Conservation (phyloP, 306 rosid species). For the Senna siamea region DNA sequence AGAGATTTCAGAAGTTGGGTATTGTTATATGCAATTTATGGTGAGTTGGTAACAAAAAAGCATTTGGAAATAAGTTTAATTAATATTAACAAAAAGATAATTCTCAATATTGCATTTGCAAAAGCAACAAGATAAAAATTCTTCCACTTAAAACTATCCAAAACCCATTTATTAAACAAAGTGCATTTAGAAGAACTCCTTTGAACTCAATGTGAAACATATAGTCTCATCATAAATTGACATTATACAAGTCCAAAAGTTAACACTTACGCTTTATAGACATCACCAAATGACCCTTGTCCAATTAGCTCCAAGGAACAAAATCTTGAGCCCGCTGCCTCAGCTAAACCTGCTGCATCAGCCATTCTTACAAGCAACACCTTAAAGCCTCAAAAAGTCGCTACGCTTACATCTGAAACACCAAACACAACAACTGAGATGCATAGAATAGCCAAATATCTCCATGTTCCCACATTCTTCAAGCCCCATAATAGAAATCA, state of each 20-base stretch:
- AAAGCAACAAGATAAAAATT: slow-evolving; percentile 21
- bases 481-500: slow-evolving; percentile 37
- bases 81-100: background rate
- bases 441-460: slow-evolving; percentile 37
- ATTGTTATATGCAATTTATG: background rate
- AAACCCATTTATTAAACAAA: slow-evolving; percentile 29
- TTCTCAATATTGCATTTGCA: slow-evolving; percentile 23
- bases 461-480: slow-evolving; percentile 42
- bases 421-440: slow-evolving; percentile 37
- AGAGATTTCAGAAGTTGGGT: slow-evolving; percentile 11
- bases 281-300: slow-evolving; percentile 95
- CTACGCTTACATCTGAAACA: slow-evolving; percentile 40
- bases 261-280: slow-evolving; percentile 83
- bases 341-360: slow-evolving; percentile 72
- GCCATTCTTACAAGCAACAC: slow-evolving; percentile 60
- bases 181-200: slow-evolving; percentile 23
- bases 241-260: slow-evolving; percentile 28
- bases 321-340: slow-evolving; percentile 90
- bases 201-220: slow-evolving; percentile 16
- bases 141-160: slow-evolving; percentile 3
- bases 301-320: slow-evolving; percentile 87
- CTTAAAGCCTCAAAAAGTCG: slow-evolving; percentile 40
- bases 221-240: slow-evolving; percentile 1
- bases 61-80: slow-evolving; percentile 13
- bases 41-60: background rate